These are phyloP conservation scores for Exophiala xenobiotica DNA, from an alignment of 2,329 filamentous ascomycete species.

Conservation along the genomic window DNA sequence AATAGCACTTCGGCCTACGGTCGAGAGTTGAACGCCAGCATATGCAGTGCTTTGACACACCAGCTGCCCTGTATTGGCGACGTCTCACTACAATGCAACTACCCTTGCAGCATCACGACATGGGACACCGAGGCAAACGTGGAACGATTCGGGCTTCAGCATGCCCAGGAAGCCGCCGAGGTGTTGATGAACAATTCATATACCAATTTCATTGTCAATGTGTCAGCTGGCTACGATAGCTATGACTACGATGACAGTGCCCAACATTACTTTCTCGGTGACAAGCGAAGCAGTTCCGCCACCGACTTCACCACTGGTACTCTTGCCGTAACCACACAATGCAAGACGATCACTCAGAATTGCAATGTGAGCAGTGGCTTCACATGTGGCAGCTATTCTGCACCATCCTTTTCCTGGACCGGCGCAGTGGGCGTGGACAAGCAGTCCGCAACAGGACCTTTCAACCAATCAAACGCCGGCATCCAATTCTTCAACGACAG, in stretches of 20 bases:
- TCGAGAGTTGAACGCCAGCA: neutral
- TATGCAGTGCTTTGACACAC: neutral
- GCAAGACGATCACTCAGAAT: slow-evolving; percentile 23
- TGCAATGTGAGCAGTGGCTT: slow-evolving; percentile 19
- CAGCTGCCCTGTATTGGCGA: slow-evolving; percentile 6
- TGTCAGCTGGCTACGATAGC: slow-evolving; percentile 2
- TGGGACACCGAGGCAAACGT: slow-evolving; percentile 13
- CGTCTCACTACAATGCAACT: slow-evolving; percentile 7
- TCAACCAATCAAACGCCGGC: slow-evolving; percentile 21
- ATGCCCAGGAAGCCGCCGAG: slow-evolving; percentile 19
- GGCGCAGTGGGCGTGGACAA: slow-evolving; percentile 23
- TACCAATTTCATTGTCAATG: slow-evolving; percentile 14
- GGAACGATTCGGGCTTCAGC: slow-evolving; percentile 10
- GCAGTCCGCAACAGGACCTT: slow-evolving; percentile 3
- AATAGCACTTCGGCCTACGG: slow-evolving; percentile 4
- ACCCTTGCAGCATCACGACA: slow-evolving; percentile 21
- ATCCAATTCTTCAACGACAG: slow-evolving; percentile 29
- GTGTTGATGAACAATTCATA: slow-evolving; percentile 17
- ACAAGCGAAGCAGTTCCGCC: neutral
- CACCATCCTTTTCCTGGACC: slow-evolving; percentile 23
- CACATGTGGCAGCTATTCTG: slow-evolving; percentile 17
- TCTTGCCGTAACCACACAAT: slow-evolving; percentile 23
- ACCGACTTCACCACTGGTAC: slow-evolving; percentile 21
- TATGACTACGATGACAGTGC: too few relatives aligned
- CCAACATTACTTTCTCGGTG: slow-evolving; percentile 15